Conservation (phyloP, 441 rosid genomes). For the Flueggea neowawraea region DNA sequence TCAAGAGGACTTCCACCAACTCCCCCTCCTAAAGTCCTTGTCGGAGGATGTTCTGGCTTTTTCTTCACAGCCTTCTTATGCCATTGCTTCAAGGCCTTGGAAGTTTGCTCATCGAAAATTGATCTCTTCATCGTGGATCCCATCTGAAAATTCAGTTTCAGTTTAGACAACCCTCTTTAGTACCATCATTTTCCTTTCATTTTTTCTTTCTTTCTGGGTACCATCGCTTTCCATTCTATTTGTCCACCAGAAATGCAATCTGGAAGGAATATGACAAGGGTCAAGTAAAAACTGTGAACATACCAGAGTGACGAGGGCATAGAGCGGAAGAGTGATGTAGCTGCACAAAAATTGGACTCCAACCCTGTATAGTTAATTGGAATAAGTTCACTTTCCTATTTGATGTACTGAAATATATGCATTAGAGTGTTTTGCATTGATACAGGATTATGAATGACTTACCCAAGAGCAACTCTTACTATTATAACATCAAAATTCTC, state of each 20-base stretch:
- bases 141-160: conserved; percentile 54
- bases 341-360: conserved; percentile 85
- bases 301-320: conserved; percentile 98
- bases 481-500: conserved; percentile 40
- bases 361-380: conserved; percentile 33
- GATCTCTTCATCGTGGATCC: conserved; percentile 96
- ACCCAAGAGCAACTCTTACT: conserved; percentile 65
- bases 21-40: conserved; percentile 20
- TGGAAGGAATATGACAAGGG: background rate
- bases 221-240: background rate
- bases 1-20: conserved; percentile 9
- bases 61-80: conserved; percentile 66
- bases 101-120: conserved; percentile 90
- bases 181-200: too few relatives aligned
- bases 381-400: background rate
- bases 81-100: conserved; percentile 82
- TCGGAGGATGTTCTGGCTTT: conserved; percentile 25
- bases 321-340: conserved; percentile 94
- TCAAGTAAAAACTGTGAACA: background rate
- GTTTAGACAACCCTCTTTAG: background rate
- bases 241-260: background rate
- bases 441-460: conserved; percentile 19
- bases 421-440: background rate
- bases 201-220: too few relatives aligned
- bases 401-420: background rate